Evolutionary conservation across 495 filamentous ascomycete genomes (phyloP).

Genomic region (Diplogelasinospora grovesii): DNA sequence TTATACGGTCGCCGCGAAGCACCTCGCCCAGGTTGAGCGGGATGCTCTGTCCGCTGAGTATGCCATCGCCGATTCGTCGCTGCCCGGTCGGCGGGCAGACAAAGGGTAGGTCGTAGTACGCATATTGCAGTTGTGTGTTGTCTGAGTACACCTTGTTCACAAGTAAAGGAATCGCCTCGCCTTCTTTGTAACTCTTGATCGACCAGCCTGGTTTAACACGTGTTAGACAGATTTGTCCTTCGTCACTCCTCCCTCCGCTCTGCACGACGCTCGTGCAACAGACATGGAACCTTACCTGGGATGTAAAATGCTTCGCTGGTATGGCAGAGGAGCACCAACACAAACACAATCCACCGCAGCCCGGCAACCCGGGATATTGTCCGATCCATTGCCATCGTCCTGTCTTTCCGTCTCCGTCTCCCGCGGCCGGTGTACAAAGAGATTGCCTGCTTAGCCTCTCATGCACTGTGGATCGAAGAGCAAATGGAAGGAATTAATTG

Average conservation of each 20-base stretch:
- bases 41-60: slow-evolving; percentile 74
- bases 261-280: background rate
- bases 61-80: slow-evolving; percentile 58
- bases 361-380: slow-evolving; percentile 16
- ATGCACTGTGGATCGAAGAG: background rate
- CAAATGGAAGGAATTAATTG: background rate
- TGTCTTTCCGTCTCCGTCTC: background rate
- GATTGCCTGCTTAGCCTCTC: background rate
- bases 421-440: background rate
- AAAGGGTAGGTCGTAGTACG: slow-evolving; percentile 89
- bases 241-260: no score
- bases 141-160: slow-evolving; percentile 96
- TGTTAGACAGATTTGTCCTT: background rate
- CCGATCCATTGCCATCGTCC: slow-evolving; percentile 18
- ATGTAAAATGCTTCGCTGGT: slow-evolving; percentile 66
- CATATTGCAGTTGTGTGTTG: slow-evolving; percentile 86
- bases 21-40: slow-evolving; percentile 92
- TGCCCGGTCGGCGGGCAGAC: slow-evolving; percentile 76
- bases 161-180: slow-evolving; percentile 77
- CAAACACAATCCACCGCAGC: slow-evolving; percentile 22
- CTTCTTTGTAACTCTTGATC: slow-evolving; percentile 72
- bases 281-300: slow-evolving; percentile 51
- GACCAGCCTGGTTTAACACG: slow-evolving; percentile 55
- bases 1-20: slow-evolving; percentile 84
- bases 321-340: slow-evolving; percentile 24